phyloP scores from a whole-genome alignment of 73 alveolate genomes.

The Stentor coeruleus region DNA sequence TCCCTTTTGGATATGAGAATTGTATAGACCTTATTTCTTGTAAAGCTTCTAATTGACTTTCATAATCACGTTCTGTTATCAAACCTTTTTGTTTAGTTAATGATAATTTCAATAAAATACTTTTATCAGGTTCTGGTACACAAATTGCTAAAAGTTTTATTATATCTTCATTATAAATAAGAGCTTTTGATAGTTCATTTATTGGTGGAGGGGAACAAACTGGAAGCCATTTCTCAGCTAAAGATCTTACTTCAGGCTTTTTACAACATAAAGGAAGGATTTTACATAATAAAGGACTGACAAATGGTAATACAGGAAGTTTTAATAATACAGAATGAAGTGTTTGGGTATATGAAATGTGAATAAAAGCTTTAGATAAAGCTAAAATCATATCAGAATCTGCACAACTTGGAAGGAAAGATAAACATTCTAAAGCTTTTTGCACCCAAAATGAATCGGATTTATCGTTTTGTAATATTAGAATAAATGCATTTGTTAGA shows the following conservation, averaged over 20 bases:
- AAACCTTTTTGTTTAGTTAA: not conserved
- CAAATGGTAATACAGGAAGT: not conserved
- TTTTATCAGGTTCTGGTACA: not conserved
- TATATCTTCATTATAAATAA: not conserved
- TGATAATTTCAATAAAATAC: not conserved
- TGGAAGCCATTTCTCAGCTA: not conserved
- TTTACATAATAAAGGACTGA: not conserved
- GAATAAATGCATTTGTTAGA: not conserved
- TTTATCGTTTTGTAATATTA: not conserved
- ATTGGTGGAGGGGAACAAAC: not conserved
- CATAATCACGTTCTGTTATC: not conserved
- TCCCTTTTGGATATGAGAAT: not conserved
- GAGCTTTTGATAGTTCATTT: not conserved
- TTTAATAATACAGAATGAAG: not conserved
- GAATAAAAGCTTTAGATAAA: not conserved
- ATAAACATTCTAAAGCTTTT: not conserved
- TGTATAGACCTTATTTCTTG: not conserved
- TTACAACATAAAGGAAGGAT: not conserved
- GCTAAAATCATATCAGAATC: not conserved
- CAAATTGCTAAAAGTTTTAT: not conserved
- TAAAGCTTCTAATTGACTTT: slow-evolving; percentile 2
- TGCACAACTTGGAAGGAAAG: not conserved
- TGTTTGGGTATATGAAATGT: not conserved
- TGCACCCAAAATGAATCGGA: not conserved
- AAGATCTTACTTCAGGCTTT: slow-evolving; percentile 4